Evolutionary conservation across 83 land plant species (phyloP).

Genomic region (Picea abies): DNA sequence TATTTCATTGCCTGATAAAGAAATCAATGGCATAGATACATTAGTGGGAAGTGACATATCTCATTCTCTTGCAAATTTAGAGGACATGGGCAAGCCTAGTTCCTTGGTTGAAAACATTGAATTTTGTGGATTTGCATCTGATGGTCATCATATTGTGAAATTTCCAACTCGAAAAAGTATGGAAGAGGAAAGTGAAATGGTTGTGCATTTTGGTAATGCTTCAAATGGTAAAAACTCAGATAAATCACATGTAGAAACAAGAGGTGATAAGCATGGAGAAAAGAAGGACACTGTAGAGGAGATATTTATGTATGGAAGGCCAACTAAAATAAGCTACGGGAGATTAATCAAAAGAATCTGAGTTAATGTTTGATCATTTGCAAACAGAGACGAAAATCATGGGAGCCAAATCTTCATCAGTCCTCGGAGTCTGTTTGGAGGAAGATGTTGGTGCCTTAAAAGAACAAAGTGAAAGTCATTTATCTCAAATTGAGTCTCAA

Average conservation of each 20-base stretch:
- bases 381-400: neutral
- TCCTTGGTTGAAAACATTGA: neutral
- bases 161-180: neutral
- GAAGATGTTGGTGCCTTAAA: neutral
- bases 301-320: too few species aligned
- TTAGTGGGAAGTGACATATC: neutral
- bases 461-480: slow-evolving; percentile 16
- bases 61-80: too few species aligned
- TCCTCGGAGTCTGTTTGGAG: neutral
- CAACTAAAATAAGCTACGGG: neutral
- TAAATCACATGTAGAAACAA: neutral
- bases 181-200: neutral
- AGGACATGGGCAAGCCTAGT: neutral
- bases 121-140: neutral
- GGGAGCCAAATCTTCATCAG: neutral
- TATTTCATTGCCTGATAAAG: neutral
- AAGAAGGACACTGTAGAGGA: too few species aligned
- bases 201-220: too few species aligned
- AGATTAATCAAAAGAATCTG: neutral
- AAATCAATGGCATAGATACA: neutral
- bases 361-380: neutral
- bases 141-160: neutral
- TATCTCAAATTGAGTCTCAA: too few species aligned
- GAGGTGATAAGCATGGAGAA: too few species aligned
- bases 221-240: too few species aligned